Percentiles rank a stretch among this genome's conserved stretches.
phyloP scores from a whole-genome alignment of 345 rosid genomes.

The Reutealis trisperma region DNA sequence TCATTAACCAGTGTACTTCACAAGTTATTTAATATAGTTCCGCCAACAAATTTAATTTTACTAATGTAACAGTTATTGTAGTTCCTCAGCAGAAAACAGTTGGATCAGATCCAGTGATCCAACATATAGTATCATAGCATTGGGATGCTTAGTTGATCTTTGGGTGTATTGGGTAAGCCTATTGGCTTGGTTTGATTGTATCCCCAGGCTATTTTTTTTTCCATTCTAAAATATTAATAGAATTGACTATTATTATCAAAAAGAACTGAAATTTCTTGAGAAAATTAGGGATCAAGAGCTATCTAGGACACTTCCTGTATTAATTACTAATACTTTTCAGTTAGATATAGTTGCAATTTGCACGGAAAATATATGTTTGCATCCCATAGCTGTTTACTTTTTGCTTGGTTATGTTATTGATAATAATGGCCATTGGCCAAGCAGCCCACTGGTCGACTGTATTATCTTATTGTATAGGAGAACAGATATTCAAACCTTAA shows the following conservation, averaged over 20 bases:
- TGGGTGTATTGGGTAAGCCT: no score
- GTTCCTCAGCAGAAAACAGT: neutral
- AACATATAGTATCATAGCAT: neutral
- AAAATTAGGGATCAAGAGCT: neutral
- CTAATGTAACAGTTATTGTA: constrained; percentile 11
- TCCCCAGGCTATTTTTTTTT: no score
- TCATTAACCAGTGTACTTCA: neutral
- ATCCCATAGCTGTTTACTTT: neutral
- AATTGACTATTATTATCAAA: no score
- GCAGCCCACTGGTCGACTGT: no score
- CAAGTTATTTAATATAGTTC: neutral
- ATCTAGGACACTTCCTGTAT: neutral
- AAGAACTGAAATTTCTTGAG: neutral
- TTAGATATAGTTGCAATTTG: neutral
- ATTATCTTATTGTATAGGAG: no score
- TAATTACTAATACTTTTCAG: no score
- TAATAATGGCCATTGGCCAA: no score
- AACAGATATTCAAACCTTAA: no score
- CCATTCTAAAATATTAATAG: no score
- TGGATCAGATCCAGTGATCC: neutral
- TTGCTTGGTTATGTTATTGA: no score
- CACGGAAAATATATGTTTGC: neutral
- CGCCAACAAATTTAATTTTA: neutral
- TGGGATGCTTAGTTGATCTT: no score
- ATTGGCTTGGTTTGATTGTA: no score